Evolutionary conservation across 1,284 basidiomycete species (phyloP).

Genomic region (Trichosporon ovoides): DNA sequence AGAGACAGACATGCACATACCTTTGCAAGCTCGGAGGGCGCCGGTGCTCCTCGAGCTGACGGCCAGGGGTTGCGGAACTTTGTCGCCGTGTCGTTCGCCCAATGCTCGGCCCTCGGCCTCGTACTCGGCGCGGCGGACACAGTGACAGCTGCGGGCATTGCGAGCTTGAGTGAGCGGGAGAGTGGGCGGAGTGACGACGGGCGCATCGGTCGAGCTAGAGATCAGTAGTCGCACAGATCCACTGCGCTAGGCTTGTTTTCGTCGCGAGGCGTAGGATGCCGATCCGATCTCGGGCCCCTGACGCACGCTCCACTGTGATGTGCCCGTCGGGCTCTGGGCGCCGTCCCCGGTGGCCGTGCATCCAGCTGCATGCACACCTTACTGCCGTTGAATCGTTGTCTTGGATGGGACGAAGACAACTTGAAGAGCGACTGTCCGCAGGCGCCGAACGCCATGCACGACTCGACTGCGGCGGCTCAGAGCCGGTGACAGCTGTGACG

Average conservation of each 20-base stretch:
- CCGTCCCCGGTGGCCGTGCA: no score
- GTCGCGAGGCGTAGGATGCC: no score
- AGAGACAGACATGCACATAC: slow-evolving; percentile 18
- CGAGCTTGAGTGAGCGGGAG: background rate
- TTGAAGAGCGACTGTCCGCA: no score
- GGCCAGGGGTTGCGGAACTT: slow-evolving; percentile 53
- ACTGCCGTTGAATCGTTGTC: no score
- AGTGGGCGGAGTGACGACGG: background rate
- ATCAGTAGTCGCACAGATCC: background rate
- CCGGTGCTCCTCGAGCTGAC: slow-evolving; percentile 32
- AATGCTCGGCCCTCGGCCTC: slow-evolving; percentile 25
- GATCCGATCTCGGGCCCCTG: no score
- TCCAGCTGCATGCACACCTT: no score
- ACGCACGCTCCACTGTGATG: no score
- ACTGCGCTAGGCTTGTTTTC: background rate
- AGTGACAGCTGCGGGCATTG: background rate
- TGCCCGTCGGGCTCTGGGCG: no score
- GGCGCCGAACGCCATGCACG: no score
- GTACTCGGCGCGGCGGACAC: background rate
- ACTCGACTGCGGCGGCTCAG: no score
- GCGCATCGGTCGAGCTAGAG: background rate
- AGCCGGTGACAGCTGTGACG: no score
- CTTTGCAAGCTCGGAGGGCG: slow-evolving; percentile 14
- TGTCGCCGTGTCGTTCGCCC: slow-evolving; percentile 35
- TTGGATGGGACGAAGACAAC: no score